Conservation (phyloP, 768 basidiomycete species). For the Mycena leptocephala region DNA sequence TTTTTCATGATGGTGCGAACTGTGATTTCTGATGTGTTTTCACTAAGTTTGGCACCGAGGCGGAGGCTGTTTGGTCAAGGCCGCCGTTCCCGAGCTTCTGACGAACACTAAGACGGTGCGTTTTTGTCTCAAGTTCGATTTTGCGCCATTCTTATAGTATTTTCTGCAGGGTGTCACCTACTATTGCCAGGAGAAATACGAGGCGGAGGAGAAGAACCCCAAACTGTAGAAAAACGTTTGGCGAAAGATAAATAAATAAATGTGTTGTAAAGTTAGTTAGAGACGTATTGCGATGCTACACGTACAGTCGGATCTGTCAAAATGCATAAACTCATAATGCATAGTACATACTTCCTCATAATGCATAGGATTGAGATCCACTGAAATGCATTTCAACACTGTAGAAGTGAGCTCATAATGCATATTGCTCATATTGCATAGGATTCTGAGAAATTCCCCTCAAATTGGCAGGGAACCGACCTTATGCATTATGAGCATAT, state of each 20-base stretch:
- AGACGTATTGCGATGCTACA: constrained; percentile 10
- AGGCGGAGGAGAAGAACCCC: constrained; percentile 39
- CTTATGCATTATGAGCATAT: too few species aligned
- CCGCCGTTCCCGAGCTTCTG: constrained; percentile 85
- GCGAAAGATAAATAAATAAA: constrained; percentile 18
- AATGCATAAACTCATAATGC: too few species aligned
- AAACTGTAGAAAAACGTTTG: constrained; percentile 30
- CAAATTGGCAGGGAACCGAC: too few species aligned
- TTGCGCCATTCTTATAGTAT: background rate
- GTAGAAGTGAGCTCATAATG: too few species aligned
- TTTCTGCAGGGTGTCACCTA: constrained; percentile 36
- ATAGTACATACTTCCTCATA: too few species aligned
- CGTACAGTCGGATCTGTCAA: too few species aligned
- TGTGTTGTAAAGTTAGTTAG: constrained; percentile 28
- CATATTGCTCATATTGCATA: too few species aligned
- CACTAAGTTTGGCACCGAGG: constrained; percentile 43
- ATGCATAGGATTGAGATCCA: too few species aligned
- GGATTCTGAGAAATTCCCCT: too few species aligned
- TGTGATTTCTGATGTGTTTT: background rate
- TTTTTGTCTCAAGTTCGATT: constrained; percentile 14
- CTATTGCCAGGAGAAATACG: constrained; percentile 29
- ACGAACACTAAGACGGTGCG: constrained; percentile 81
- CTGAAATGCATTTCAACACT: too few species aligned
- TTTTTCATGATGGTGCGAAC: background rate
- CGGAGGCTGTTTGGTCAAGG: constrained; percentile 81